Evolutionary conservation across 179 eudicot species (phyloP).

Genomic region (Silene coronaria): DNA sequence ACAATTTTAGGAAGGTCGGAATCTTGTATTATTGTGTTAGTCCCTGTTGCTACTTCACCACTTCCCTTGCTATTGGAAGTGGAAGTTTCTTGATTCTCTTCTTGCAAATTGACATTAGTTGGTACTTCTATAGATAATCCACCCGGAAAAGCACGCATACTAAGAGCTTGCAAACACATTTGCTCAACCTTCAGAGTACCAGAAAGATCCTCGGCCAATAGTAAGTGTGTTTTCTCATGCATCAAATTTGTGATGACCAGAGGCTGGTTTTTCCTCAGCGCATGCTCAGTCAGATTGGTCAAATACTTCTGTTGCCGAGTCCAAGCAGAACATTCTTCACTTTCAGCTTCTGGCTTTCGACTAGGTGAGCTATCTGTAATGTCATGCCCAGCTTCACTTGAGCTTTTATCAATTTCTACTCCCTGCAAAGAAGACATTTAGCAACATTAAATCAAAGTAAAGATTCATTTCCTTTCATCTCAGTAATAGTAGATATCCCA

Average conservation of each 20-base stretch:
- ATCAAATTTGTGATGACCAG: conserved; percentile 55
- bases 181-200: conserved; percentile 56
- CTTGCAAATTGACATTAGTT: conserved; percentile 28
- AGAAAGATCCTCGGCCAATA: conserved; percentile 41
- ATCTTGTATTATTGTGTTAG: conserved; percentile 34
- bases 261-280: conserved; percentile 75
- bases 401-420: conserved; percentile 56
- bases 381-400: conserved; percentile 24
- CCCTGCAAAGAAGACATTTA: conserved; percentile 42
- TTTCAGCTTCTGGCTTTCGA: conserved; percentile 35
- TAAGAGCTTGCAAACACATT: conserved; percentile 66
- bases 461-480: not conserved
- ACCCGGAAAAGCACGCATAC: conserved; percentile 53
- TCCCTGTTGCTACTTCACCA: conserved; percentile 22
- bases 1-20: conserved; percentile 67
- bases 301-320: conserved; percentile 54
- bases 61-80: conserved; percentile 40
- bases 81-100: conserved; percentile 45
- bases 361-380: conserved; percentile 28
- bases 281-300: conserved; percentile 59
- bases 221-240: conserved; percentile 52
- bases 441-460: conserved; percentile 8
- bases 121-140: conserved; percentile 44
- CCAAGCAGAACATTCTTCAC: conserved; percentile 46
- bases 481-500: not conserved